Base-by-base conservation (phyloP, 441 rosid species). In the Metrosideros polymorpha region DNA sequence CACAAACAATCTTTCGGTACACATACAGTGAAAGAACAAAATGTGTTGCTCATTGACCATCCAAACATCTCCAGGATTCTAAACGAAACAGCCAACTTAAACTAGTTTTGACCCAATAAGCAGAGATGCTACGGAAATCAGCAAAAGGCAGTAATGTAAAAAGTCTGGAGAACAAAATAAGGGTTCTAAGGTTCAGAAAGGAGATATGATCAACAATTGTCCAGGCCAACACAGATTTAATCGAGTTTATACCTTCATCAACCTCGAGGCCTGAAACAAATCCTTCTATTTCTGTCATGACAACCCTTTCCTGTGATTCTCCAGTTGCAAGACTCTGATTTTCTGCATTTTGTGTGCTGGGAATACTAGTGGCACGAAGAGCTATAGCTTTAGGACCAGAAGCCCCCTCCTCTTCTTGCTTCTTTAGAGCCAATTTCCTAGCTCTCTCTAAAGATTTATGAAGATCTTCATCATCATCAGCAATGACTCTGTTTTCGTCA, bases 251-350 rank as follows among this genome's bases (percentile, higher is more conserved):
- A 97, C 99, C 99, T 93, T 94, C 96, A 87, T 90, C 92, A 83
- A 94, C 94, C 87, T 97, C 95, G 76, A 98, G 97, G 84, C 95
- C 99, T 95, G 95, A 93, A 79, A 97, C 98, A 93, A 98, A 97
- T 88, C 95, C 99, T 82, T 95, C 97, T 96, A 98, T 93, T 93
- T 98, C 99, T 30, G 99, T 95, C 88, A 98, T 93, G 87, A 96
- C 98, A 90, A 97, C 91, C 83, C 91, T 94, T 90, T 96, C 99
- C 89, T 94, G 94, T 50, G 93, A 54, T 88, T 96, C 99, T 86
- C 89, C 96, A 84, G 82, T 88, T 27, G 88, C 51, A 71, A 89
- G 83, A 85, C 87, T 90, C 85, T 94, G 90, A 84, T 92, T 95
- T 59, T 92, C 96, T 53, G 88, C 88, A 56, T 85, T 79, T 87